Percentiles rank a stretch among this genome's conserved stretches.
Evolutionary conservation across 345 rosid species (phyloP).

Genomic region (Punica granatum): DNA sequence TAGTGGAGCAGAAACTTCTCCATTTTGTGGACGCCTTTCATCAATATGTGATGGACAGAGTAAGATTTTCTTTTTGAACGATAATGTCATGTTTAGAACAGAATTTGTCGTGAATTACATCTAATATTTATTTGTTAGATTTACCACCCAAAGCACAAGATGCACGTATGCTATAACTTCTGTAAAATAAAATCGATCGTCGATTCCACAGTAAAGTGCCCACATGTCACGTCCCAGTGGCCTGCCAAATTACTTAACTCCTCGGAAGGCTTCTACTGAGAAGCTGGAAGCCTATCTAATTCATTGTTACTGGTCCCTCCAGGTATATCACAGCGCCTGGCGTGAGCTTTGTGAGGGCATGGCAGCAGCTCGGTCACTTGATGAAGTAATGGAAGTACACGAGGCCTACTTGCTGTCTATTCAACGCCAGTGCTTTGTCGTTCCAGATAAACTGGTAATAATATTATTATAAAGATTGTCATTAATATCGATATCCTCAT

Average conservation of each 20-base stretch:
- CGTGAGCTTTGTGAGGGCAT: slow-evolving; percentile 89
- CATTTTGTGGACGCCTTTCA: slow-evolving; percentile 99
- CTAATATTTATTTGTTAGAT: too few relatives aligned
- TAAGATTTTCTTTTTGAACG: slow-evolving; percentile 24
- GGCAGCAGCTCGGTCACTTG: slow-evolving; percentile 83
- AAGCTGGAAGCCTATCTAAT: background rate
- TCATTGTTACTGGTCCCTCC: slow-evolving; percentile 23
- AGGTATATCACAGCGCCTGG: slow-evolving; percentile 99
- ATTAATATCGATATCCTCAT: slow-evolving; percentile 9
- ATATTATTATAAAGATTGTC: slow-evolving; percentile 5
- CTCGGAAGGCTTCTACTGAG: too few relatives aligned
- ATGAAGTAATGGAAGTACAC: slow-evolving; percentile 92
- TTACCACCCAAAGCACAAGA: too few relatives aligned
- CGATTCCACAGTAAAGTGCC: too few relatives aligned
- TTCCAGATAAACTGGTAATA: slow-evolving; percentile 86
- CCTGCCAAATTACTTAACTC: too few relatives aligned
- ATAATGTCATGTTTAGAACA: background rate
- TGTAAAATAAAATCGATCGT: too few relatives aligned
- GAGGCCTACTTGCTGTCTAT: slow-evolving; percentile 86
- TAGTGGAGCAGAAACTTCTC: slow-evolving; percentile 95
- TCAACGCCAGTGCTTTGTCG: slow-evolving; percentile 96
- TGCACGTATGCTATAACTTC: too few relatives aligned
- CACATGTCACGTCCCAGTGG: too few relatives aligned
- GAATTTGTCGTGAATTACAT: background rate
- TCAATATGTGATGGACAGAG: slow-evolving; percentile 99